These are phyloP conservation scores for Colletotrichum tamarilloi DNA, from an alignment of 2,329 filamentous ascomycete species.

Conservation along the genomic window DNA sequence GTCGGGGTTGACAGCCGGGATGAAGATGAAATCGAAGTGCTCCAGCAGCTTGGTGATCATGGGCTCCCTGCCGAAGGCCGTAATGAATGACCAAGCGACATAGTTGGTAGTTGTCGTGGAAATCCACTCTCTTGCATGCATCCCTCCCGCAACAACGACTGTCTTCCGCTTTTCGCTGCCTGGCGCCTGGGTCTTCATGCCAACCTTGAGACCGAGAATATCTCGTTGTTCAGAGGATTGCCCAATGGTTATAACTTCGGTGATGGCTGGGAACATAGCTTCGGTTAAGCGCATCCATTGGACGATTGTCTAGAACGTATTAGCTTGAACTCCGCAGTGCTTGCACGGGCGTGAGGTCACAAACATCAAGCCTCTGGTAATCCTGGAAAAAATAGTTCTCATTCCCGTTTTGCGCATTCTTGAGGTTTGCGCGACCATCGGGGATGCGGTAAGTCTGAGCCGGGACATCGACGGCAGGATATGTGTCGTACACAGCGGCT, in stretches of 20 bases:
- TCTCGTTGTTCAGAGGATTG: conserved; percentile 88
- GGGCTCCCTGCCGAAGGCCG: conserved; percentile 78
- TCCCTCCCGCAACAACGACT: conserved; percentile 83
- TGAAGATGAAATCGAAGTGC: conserved; percentile 86
- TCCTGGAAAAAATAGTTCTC: conserved; percentile 90
- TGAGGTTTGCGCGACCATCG: conserved; percentile 45
- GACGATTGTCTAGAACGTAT: conserved; percentile 63
- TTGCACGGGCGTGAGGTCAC: not conserved
- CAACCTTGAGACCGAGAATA: conserved; percentile 84
- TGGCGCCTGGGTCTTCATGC: conserved; percentile 57
- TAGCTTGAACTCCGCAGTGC: conserved; percentile 48
- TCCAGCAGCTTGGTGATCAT: conserved; percentile 82
- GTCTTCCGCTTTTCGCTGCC: conserved; percentile 69
- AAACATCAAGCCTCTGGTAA: conserved; percentile 84
- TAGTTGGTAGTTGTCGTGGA: conserved; percentile 92
- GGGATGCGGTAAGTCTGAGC: conserved; percentile 25
- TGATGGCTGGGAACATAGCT: conserved; percentile 88
- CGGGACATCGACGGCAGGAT: conserved; percentile 61
- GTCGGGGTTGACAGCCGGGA: conserved; percentile 92
- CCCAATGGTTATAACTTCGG: conserved; percentile 81
- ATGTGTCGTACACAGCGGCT: conserved; percentile 80
- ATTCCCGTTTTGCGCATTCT: conserved; percentile 48
- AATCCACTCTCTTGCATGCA: conserved; percentile 98
- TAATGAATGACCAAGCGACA: conserved; percentile 88
- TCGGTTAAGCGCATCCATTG: conserved; percentile 92